phyloP scores from a whole-genome alignment of 1,139 yeast species.

The Suhomyces bolitotheri region DNA sequence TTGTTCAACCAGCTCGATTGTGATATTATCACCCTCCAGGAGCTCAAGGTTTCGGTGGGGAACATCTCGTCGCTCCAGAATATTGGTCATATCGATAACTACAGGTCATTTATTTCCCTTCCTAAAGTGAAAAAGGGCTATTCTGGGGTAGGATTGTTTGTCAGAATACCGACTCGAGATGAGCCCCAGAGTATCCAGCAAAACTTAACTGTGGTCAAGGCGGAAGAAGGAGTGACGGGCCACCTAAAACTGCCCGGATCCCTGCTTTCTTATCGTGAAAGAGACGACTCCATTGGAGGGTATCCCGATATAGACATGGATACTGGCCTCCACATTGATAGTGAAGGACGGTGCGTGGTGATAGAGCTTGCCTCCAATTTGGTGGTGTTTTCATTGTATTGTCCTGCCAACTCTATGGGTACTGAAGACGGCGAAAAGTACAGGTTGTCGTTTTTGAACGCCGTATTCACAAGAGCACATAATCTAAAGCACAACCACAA shows the following conservation, averaged over 20 bases:
- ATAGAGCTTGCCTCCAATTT: slow-evolving; percentile 66
- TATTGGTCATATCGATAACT: slow-evolving; percentile 61
- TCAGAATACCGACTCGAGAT: slow-evolving; percentile 47
- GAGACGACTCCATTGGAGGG: slow-evolving; percentile 62
- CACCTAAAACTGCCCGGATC: slow-evolving; percentile 30
- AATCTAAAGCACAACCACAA: slow-evolving; percentile 50
- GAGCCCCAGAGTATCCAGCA: slow-evolving; percentile 40
- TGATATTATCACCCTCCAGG: slow-evolving; percentile 83
- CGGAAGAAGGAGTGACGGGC: slow-evolving; percentile 93
- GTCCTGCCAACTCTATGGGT: slow-evolving; percentile 84
- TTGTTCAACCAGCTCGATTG: slow-evolving; percentile 61
- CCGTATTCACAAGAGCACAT: slow-evolving; percentile 60
- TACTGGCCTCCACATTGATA: slow-evolving; percentile 55
- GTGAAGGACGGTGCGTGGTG: slow-evolving; percentile 81
- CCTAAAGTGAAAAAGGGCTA: slow-evolving; percentile 76
- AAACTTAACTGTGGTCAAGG: slow-evolving; percentile 56
- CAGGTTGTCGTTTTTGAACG: slow-evolving; percentile 56
- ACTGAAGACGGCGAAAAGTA: slow-evolving; percentile 71
- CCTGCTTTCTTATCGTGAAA: slow-evolving; percentile 23
- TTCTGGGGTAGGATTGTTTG: slow-evolving; percentile 87
- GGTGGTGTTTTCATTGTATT: slow-evolving; percentile 75
- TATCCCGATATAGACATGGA: slow-evolving; percentile 51
- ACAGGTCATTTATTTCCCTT: slow-evolving; percentile 64
- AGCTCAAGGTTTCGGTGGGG: slow-evolving; percentile 64
- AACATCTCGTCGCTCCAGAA: slow-evolving; percentile 39